phyloP scores from a whole-genome alignment of 2,329 filamentous ascomycete species.

The Aspergillus pseudonomiae region DNA sequence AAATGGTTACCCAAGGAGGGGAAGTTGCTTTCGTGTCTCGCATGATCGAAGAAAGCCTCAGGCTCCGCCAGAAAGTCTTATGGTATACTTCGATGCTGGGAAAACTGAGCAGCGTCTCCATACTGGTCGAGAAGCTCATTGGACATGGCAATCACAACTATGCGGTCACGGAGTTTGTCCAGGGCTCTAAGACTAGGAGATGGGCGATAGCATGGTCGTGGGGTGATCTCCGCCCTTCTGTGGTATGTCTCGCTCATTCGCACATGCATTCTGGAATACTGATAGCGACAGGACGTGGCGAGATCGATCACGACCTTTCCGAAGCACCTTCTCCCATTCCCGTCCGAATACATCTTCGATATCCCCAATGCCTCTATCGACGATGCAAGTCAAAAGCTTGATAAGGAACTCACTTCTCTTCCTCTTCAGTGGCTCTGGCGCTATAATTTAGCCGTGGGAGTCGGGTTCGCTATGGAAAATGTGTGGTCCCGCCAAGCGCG shows the following conservation, averaged over 20 bases:
- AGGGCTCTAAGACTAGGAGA: constrained; percentile 75
- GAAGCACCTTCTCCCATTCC: constrained; percentile 56
- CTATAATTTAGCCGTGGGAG: constrained; percentile 54
- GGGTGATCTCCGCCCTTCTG: constrained; percentile 63
- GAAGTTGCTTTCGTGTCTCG: constrained; percentile 74
- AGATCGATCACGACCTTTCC: constrained; percentile 49
- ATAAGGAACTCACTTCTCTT: constrained; percentile 56
- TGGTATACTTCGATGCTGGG: constrained; percentile 96
- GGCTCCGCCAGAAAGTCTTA: constrained; percentile 62
- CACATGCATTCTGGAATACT: constrained; percentile 3
- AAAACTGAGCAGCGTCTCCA: constrained; percentile 69
- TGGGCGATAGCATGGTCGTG: constrained; percentile 95
- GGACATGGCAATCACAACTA: constrained; percentile 70
- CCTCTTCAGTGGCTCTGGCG: constrained; percentile 70
- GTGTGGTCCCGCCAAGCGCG: constrained; percentile 79
- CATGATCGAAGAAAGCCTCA: constrained; percentile 71
- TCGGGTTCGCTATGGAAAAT: constrained; percentile 66
- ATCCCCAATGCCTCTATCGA: constrained; percentile 32
- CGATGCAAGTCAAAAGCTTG: constrained; percentile 41
- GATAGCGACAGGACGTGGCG: constrained; percentile 32
- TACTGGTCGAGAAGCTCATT: constrained; percentile 63
- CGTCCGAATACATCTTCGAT: constrained; percentile 54
- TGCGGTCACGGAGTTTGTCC: constrained; percentile 77
- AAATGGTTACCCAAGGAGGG: constrained; percentile 84
- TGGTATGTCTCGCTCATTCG: constrained; percentile 37